A percentile compares a stretch with the other conserved stretches of the same genome.
Conservation (phyloP, 345 rosid genomes). For the rapeseed (Brassica napus) region Da-Ae NC_063441.1:15241001-15241500, state of each 20-base stretch:
- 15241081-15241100: slow-evolving; percentile 71
- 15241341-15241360: slow-evolving; percentile 69
- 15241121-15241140: not conserved
- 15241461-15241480: slow-evolving; percentile 76
- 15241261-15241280: slow-evolving; percentile 81
- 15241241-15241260: slow-evolving; percentile 75
- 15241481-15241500: slow-evolving; percentile 73
- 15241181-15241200: slow-evolving; percentile 91
- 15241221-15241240: slow-evolving; percentile 70
- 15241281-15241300: slow-evolving; percentile 83
- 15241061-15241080: slow-evolving; percentile 91
- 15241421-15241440: not conserved
- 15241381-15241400: not conserved
- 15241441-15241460: slow-evolving; percentile 51
- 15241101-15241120: not conserved
- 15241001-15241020: slow-evolving; percentile 88
- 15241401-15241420: not conserved
- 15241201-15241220: slow-evolving; percentile 74
- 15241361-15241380: not conserved
- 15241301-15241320: slow-evolving; percentile 91
- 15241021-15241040: slow-evolving; percentile 83
- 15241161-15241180: slow-evolving; percentile 48
- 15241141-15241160: slow-evolving; percentile 1
- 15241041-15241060: slow-evolving; percentile 82
- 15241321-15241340: slow-evolving; percentile 89